Evolutionary conservation across 768 basidiomycete species (phyloP), one percentile per base, ranked within the genome.

Genomic region (Steccherinum ochraceum): DNA sequence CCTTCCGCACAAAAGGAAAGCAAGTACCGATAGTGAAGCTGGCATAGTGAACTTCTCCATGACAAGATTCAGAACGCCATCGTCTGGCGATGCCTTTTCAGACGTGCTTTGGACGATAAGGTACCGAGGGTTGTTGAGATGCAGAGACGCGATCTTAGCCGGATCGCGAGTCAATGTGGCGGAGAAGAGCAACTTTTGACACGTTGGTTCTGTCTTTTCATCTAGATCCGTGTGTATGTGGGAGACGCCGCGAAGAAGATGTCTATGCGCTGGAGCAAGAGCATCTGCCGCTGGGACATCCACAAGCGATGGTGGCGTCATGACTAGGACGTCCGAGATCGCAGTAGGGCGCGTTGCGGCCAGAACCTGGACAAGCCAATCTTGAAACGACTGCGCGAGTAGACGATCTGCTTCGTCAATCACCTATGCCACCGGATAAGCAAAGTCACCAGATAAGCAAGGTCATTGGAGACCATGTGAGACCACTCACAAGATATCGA

Each of bases 371-470:
- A 79, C 78, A 2, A 98, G 72, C 95, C 94, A 99, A 63, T 92
- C 89, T 67, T 98, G 93, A 69, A 96, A 98, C 1, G 91, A 92
- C 64, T 97, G 93, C 10, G 89, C 86, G 7, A 99, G 76, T 0
- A 99, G 76, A n/a, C 93, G 81, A 63, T 99, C 96, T 0, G 96
- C 96, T 69, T 99, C 96, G 65, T 99, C 96, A 50, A 99, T 91
- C 24, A 98, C 84, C 93, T 95, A 52, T 10, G 39, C 16, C 30
- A 35, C 30, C 30, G 30, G 30, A 16, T 35, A 7, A 35, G 30
- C 50, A 12, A 20, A 25, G 35, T 18, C 24, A 25, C 23, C 21
- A 27, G 12, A 10, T 45, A n/a, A 51, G 5, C 21, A 16, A 2
- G 4, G 12, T n/a, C 20, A 42, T 49, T 50, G 19, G 16, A 5